Base-by-base conservation (phyloP, 805 yeast species). In the Candida vartiovaarae region DNA sequence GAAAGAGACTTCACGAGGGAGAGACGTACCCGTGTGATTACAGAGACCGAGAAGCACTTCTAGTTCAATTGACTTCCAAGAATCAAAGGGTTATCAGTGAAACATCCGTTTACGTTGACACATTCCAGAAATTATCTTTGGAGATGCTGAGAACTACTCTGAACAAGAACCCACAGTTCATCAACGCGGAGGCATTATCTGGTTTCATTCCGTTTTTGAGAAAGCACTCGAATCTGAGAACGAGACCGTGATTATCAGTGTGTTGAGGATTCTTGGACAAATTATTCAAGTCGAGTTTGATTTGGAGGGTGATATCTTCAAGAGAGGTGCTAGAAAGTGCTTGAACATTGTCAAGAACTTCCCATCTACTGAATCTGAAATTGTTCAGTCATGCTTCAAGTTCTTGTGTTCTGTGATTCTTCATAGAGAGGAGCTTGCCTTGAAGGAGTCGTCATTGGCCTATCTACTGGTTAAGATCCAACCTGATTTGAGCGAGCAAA, bases 401-500 rank as follows among this genome's bases (percentile, higher is more conserved):
- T 84, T 81, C 51, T 63, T 93, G 42, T 76, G 95, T 6, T 68
- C 84, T 1, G 72, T 87, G 20, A 70, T 91, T 37, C 77, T 91
- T 53, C 81, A 82, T 52, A 81, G 78, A 54, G 74, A 76, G 4
- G 81, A 81, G 41, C 67, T 87, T 36, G 68, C 75, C 39, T 61
- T 89, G 52, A 84, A 84, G 52, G 83, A 81, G 30, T 67, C 78
- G 3, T 87, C 95, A 0, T 60, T 89, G 32, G 81, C 85, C 43
- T 87, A 83, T 57, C 67, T 91, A 25, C 65, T 93, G 48, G 75
- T 76, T 8, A 73, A 85, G 51, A 67, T 93, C 36, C 78, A 76
- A 58, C 95, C 96, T 2, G 98, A 93, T 64, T 67, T 93, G 47
- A 89, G 85, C 55, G 96, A 91, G 53, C 96, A 96, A 8, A 82